phyloP scores from a whole-genome alignment of 495 filamentous ascomycete genomes.

The Hypoxylon trugodes region DNA sequence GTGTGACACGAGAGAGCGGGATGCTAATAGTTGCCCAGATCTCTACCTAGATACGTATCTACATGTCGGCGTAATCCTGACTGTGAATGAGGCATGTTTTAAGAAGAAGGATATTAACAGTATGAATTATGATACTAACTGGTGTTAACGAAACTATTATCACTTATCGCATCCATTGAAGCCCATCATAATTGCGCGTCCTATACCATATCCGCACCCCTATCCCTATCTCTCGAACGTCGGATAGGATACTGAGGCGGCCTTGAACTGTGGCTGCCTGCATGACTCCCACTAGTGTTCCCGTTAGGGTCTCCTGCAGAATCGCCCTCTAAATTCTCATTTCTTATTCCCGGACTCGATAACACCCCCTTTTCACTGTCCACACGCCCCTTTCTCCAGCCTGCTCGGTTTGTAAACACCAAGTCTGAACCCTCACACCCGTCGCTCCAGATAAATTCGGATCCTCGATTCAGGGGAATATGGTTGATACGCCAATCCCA shows the following conservation, averaged over 20 bases:
- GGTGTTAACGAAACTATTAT: background rate
- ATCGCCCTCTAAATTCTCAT: slow-evolving; percentile 5
- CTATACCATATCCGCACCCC: slow-evolving; percentile 14
- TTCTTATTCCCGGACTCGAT: slow-evolving; percentile 8
- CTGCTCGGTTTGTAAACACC: slow-evolving; percentile 33
- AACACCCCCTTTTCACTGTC: slow-evolving; percentile 19
- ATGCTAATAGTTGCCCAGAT: no score
- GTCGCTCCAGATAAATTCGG: slow-evolving; percentile 22
- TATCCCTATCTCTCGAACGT: background rate
- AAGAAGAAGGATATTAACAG: no score
- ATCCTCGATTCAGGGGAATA: slow-evolving; percentile 46
- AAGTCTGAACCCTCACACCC: slow-evolving; percentile 17
- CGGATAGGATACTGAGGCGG: slow-evolving; percentile 1
- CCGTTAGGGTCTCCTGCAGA: background rate
- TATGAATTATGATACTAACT: slow-evolving; percentile 15
- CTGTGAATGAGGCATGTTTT: no score
- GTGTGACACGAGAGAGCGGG: no score
- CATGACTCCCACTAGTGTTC: background rate
- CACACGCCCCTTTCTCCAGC: slow-evolving; percentile 20
- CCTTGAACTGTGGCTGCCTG: background rate
- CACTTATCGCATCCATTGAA: background rate
- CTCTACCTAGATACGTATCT: no score
- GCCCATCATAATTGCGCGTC: background rate
- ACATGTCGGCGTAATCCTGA: no score
- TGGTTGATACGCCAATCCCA: slow-evolving; percentile 57